Evolutionary conservation across 2,329 filamentous ascomycete genomes (phyloP).

Genomic region (Ustulina deusta): DNA sequence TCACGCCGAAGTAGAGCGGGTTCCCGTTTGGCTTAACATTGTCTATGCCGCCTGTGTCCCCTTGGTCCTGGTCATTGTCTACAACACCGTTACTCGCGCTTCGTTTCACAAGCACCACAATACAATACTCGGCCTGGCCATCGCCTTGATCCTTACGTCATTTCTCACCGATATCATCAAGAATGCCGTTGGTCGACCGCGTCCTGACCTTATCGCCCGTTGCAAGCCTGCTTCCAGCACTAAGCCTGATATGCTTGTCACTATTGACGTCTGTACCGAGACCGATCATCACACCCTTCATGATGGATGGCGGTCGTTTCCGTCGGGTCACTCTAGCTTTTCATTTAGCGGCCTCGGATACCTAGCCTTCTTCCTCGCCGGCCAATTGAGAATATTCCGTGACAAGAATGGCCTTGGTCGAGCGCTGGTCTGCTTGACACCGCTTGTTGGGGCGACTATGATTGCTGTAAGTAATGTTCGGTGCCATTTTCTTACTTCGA

Average conservation of each 20-base stretch:
- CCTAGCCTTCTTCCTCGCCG: slow-evolving; percentile 75
- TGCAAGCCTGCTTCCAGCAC: slow-evolving; percentile 75
- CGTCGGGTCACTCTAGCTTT: slow-evolving; percentile 83
- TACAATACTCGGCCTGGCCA: slow-evolving; percentile 82
- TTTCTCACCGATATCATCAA: slow-evolving; percentile 94
- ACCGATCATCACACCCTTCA: slow-evolving; percentile 76
- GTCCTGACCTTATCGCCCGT: slow-evolving; percentile 74
- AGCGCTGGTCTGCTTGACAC: slow-evolving; percentile 67
- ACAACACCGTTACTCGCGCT: slow-evolving; percentile 72
- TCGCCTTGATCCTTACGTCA: slow-evolving; percentile 79
- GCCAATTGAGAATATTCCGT: slow-evolving; percentile 71
- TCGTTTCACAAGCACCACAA: slow-evolving; percentile 85
- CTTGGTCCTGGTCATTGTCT: slow-evolving; percentile 72
- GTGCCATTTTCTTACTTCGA: not conserved
- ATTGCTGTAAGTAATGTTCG: slow-evolving; percentile 60
- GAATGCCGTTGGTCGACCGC: slow-evolving; percentile 83
- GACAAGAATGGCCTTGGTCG: slow-evolving; percentile 64
- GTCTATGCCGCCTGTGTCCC: slow-evolving; percentile 82
- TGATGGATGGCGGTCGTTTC: slow-evolving; percentile 87
- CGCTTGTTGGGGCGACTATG: slow-evolving; percentile 72
- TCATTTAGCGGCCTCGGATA: slow-evolving; percentile 84
- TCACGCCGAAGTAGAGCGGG: slow-evolving; percentile 84
- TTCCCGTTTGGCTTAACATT: slow-evolving; percentile 83
- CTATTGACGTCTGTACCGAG: slow-evolving; percentile 78
- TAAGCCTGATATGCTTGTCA: slow-evolving; percentile 65